Conservation (phyloP, 192 early-diverging fungal species). For the Phycomyces nitens region DNA sequence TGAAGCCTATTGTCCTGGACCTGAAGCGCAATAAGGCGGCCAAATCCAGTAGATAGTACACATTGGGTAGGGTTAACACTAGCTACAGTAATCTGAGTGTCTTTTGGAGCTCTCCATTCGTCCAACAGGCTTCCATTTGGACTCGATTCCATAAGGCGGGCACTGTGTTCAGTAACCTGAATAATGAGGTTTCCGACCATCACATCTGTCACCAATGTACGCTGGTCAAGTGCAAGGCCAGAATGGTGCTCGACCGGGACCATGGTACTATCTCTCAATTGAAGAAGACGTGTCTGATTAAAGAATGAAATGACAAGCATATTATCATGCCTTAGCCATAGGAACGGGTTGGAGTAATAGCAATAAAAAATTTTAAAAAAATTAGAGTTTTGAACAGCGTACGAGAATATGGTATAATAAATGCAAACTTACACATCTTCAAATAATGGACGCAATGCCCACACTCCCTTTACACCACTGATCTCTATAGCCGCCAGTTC, state of each 20-base stretch:
- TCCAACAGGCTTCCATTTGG: slow-evolving; percentile 30
- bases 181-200: slow-evolving; percentile 45
- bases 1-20: slow-evolving; percentile 38
- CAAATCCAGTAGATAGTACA: slow-evolving; percentile 56
- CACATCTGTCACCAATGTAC: slow-evolving; percentile 49
- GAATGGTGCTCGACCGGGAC: slow-evolving; percentile 34
- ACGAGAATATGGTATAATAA: no score
- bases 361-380: no score
- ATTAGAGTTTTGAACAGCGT: no score
- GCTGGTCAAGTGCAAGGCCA: slow-evolving; percentile 29
- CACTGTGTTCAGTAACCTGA: slow-evolving; percentile 58
- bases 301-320: slow-evolving; percentile 68
- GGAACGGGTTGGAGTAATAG: no score
- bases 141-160: slow-evolving; percentile 47
- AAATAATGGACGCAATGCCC: slow-evolving; percentile 60
- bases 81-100: slow-evolving; percentile 54
- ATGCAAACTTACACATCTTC: slow-evolving; percentile 44
- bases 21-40: slow-evolving; percentile 56
- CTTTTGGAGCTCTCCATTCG: slow-evolving; percentile 47
- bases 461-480: slow-evolving; percentile 66
- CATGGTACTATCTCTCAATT: slow-evolving; percentile 32
- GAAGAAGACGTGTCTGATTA: slow-evolving; percentile 58
- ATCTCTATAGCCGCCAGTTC: slow-evolving; percentile 60
- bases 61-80: slow-evolving; percentile 57
- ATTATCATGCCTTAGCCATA: slow-evolving; percentile 38